Percentiles rank a stretch among this genome's conserved stretches.
Evolutionary conservation across 768 basidiomycete species (phyloP).

Genomic region (Lactarius evosmus): DNA sequence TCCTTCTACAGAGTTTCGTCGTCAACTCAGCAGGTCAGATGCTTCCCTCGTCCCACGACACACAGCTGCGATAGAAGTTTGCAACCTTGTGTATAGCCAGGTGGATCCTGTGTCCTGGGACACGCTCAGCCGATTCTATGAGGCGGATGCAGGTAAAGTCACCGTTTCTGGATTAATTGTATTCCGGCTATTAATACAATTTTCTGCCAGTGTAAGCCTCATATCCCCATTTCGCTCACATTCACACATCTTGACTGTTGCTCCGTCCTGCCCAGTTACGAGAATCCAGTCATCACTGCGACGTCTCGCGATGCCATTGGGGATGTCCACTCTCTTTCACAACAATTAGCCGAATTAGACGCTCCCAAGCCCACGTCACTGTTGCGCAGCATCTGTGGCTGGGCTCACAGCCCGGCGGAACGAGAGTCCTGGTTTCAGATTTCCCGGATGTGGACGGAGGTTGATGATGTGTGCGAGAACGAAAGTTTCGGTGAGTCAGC

Average conservation of each 20-base stretch:
- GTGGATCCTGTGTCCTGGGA: constrained; percentile 45
- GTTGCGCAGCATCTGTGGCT: constrained; percentile 52
- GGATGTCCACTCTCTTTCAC: constrained; percentile 64
- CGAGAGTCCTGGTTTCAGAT: constrained; percentile 56
- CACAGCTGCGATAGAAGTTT: constrained; percentile 63
- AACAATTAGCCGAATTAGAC: constrained; percentile 57
- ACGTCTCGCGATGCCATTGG: constrained; percentile 69
- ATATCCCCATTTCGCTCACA: constrained; percentile 33
- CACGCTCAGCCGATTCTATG: constrained; percentile 61
- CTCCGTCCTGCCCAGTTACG: constrained; percentile 48
- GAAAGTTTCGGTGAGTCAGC: constrained; percentile 67
- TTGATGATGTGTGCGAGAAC: constrained; percentile 71
- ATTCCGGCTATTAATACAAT: constrained; percentile 11
- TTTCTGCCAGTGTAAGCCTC: constrained; percentile 26
- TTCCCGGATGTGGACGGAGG: constrained; percentile 68
- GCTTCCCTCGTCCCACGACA: constrained; percentile 41
- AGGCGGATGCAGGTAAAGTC: constrained; percentile 62
- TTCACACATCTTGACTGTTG: constrained; percentile 44
- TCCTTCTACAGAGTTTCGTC: constrained; percentile 15
- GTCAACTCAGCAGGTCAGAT: constrained; percentile 19
- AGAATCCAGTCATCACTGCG: constrained; percentile 76
- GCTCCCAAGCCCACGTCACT: constrained; percentile 65
- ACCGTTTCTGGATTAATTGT: constrained; percentile 14
- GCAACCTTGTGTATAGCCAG: constrained; percentile 66
- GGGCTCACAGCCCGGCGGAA: constrained; percentile 35